These are phyloP conservation scores for Citeromyces nyonsensis DNA, from an alignment of 805 yeast species.

Conservation along the genomic window DNA sequence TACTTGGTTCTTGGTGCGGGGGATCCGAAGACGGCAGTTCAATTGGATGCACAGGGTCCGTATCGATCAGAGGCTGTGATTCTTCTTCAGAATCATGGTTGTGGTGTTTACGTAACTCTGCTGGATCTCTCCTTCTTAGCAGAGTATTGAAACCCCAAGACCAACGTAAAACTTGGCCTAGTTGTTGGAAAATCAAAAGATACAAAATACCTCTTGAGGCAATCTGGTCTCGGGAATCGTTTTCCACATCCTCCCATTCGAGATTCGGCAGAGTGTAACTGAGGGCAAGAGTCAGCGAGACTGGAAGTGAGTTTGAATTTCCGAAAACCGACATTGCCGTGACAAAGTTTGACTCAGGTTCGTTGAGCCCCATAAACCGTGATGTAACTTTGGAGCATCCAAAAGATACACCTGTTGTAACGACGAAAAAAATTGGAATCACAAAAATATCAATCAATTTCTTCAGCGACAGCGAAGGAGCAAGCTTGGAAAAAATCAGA, in stretches of 20 bases:
- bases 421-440: conserved; percentile 69
- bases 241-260: conserved; percentile 58
- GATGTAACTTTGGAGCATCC: conserved; percentile 44
- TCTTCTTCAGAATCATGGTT: neutral
- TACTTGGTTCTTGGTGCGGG: too few species aligned
- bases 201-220: conserved; percentile 71
- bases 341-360: conserved; percentile 75
- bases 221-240: conserved; percentile 52
- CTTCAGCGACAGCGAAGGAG: conserved; percentile 49
- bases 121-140: conserved; percentile 31
- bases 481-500: conserved; percentile 73
- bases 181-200: conserved; percentile 62
- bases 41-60: neutral
- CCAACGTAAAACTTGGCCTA: conserved; percentile 80
- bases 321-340: conserved; percentile 97
- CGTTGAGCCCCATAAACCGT: conserved; percentile 38
- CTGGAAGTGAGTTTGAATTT: conserved; percentile 89
- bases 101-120: conserved; percentile 8
- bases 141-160: conserved; percentile 75
- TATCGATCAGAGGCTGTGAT: neutral
- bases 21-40: neutral
- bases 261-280: conserved; percentile 64
- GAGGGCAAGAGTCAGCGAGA: conserved; percentile 69
- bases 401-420: conserved; percentile 69
- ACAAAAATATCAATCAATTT: conserved; percentile 70